A percentile compares a stretch with the other conserved stretches of the same genome.
Conservation (phyloP, 176 grass and related monocot species). For the Phoenix roebelenii region DNA sequence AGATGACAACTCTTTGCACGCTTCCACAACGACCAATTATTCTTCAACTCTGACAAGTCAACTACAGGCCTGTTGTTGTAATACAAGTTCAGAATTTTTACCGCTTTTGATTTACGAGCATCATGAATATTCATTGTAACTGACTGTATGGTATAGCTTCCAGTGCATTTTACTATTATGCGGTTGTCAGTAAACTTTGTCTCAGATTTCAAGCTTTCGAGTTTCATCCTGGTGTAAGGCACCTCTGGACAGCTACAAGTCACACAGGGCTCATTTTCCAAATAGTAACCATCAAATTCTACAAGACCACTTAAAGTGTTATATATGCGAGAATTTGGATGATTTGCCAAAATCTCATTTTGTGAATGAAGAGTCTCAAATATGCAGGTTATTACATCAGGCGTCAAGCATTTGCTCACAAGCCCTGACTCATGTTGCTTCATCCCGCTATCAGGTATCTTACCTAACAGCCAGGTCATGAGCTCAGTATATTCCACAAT, state of each 20-base stretch:
- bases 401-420: constrained; percentile 58
- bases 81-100: constrained; percentile 92
- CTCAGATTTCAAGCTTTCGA: constrained; percentile 94
- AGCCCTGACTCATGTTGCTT: constrained; percentile 66
- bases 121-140: constrained; percentile 98
- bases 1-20: constrained; percentile 94
- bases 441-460: constrained; percentile 44
- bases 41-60: constrained; percentile 92
- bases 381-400: constrained; percentile 79
- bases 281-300: constrained; percentile 95
- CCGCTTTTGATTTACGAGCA: constrained; percentile 91
- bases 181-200: constrained; percentile 96
- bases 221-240: constrained; percentile 82
- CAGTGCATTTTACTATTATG: constrained; percentile 96
- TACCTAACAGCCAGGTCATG: constrained; percentile 76
- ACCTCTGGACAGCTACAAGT: constrained; percentile 98
- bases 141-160: constrained; percentile 92
- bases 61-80: constrained; percentile 82
- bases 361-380: constrained; percentile 79
- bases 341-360: constrained; percentile 97
- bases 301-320: constrained; percentile 78
- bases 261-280: constrained; percentile 96
- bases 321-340: constrained; percentile 95
- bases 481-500: constrained; percentile 91
- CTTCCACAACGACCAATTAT: constrained; percentile 99